Evolutionary conservation across 1,139 yeast genomes (phyloP), one percentile per base, ranked within the genome.

Genomic region (Yamadazyma friedrichii): DNA sequence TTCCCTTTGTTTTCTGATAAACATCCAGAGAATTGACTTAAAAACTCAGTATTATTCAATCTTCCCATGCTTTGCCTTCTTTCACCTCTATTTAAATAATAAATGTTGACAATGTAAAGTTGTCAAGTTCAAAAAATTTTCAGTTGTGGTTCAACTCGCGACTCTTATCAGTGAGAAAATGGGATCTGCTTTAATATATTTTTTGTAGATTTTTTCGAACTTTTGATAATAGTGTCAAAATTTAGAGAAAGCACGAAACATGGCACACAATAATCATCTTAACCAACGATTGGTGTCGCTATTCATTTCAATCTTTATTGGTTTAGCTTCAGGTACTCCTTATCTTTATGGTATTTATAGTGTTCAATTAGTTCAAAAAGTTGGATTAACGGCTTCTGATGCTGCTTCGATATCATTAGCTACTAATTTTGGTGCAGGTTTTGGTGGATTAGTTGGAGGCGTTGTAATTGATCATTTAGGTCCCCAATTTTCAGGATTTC

Each of bases 381-480:
- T 84, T 29, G 75, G 80, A 0, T 66, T 84, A 27, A 74, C 83
- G 0, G 74, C 84, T 0, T 66, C 78, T 0, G 79, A 78, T 47
- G 77, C 88, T 6, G 86, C 88, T 2, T 73, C 77, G 13, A 68
- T 85, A 4, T 78, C 91, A 0, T 62, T 84, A 31, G 78, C 85
- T 0, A 64, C 82, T 15, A 80, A 76, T 41, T 55, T 83, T 10
- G 93, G 93, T 2, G 69, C 84, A 1, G 80, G 87, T 0, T 52
- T 81, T 4, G 83, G 88, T 13, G 93, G 91, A 0, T 64, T 83
- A 20, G 75, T 84, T 0, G 88, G 84, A 1, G 93, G 94, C 0
- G 55, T 82, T 26, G 53, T 83, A 24, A 82, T 83, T 33, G 93
- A 84, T 54, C 66, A 59, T 35, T 64, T 63, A 37, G 88, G 88